phyloP scores from a whole-genome alignment of 169 alveolate genomes.

The Cryptosporidium viatorum region DNA sequence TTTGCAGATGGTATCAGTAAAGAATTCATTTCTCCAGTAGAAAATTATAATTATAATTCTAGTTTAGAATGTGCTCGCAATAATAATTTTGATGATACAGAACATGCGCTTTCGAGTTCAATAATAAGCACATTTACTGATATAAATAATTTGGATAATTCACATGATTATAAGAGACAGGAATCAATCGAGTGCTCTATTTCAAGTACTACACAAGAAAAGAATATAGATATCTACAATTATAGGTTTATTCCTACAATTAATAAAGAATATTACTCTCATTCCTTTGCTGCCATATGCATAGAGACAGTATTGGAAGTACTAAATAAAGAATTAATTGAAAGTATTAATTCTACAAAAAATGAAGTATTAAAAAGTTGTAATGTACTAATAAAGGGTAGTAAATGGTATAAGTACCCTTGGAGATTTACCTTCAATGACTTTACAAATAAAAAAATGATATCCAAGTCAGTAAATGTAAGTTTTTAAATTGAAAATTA shows the following conservation, averaged over 20 bases:
- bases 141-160: background rate
- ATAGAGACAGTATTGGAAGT: conserved; percentile 26
- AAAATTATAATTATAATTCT: conserved; percentile 1
- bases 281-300: conserved; percentile 57
- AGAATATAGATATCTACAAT: background rate
- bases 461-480: conserved; percentile 40
- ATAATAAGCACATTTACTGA: conserved; percentile 14
- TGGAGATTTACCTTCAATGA: conserved; percentile 65
- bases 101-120: conserved; percentile 3
- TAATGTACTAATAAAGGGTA: conserved; percentile 28
- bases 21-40: conserved; percentile 41
- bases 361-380: conserved; percentile 17
- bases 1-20: conserved; percentile 19
- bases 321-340: conserved; percentile 9
- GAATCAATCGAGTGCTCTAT: background rate
- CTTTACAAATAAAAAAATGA: conserved; percentile 52
- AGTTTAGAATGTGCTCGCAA: conserved; percentile 3
- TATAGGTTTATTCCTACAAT: conserved; percentile 4
- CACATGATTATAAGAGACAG: conserved; percentile 1
- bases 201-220: background rate
- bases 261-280: conserved; percentile 5
- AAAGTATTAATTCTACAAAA: conserved; percentile 14
- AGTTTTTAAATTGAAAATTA: background rate
- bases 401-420: conserved; percentile 69
- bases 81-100: conserved; percentile 4